Conservation (phyloP, 1,139 yeast species). For the Yamadazyma dendronema region DNA sequence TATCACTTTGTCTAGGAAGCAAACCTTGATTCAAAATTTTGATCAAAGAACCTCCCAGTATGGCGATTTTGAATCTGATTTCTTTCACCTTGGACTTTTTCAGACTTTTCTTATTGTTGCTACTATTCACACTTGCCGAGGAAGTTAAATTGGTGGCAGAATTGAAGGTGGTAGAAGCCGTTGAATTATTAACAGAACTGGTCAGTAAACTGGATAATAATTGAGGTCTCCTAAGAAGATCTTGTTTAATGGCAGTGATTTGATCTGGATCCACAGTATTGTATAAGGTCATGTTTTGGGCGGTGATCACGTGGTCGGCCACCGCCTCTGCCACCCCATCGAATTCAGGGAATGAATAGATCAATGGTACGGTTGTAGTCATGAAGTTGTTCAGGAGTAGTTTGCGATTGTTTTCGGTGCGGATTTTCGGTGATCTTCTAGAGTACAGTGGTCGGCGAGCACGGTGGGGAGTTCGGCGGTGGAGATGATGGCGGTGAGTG, state of each 20-base stretch:
- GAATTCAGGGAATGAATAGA: conserved; percentile 87
- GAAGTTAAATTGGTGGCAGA: background rate
- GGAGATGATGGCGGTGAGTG: no score
- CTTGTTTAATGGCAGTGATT: conserved; percentile 24
- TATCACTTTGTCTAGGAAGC: conserved; percentile 59
- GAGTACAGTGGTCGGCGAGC: no score
- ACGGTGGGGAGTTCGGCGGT: no score
- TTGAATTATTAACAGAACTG: conserved; percentile 10
- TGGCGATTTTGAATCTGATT: conserved; percentile 80
- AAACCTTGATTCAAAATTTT: conserved; percentile 85
- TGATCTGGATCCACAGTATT: conserved; percentile 42
- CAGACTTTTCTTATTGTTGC: conserved; percentile 22
- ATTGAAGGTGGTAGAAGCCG: conserved; percentile 6
- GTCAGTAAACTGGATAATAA: conserved; percentile 16
- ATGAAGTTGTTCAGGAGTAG: conserved; percentile 37
- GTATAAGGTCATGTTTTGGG: conserved; percentile 71
- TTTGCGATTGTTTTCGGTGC: no score
- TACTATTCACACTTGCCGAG: background rate
- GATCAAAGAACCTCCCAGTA: conserved; percentile 89
- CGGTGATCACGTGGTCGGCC: conserved; percentile 80
- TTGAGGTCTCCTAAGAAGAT: conserved; percentile 19
- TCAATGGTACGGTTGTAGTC: conserved; percentile 92
- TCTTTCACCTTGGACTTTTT: conserved; percentile 46
- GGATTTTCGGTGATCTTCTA: no score
- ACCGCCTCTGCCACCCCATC: conserved; percentile 93